phyloP scores from a whole-genome alignment of 177 flowering plant species.

The Vitis hybrid region DNA sequence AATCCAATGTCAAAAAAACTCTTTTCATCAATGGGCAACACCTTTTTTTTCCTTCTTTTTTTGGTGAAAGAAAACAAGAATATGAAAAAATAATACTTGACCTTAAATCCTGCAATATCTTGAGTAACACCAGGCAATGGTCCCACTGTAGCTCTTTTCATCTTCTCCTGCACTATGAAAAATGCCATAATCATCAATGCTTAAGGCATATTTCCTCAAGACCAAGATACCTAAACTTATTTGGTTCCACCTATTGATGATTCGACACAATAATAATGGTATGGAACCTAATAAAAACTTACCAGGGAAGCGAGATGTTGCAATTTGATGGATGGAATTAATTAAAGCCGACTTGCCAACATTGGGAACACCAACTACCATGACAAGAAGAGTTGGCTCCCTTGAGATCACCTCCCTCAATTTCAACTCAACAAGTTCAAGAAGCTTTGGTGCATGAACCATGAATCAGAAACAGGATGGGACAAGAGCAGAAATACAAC shows the following conservation, averaged over 20 bases:
- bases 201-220: background rate
- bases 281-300: constrained; percentile 14
- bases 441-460: constrained; percentile 55
- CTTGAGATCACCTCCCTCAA: constrained; percentile 76
- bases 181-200: constrained; percentile 21
- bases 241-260: background rate
- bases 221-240: constrained; percentile 3
- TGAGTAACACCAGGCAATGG: constrained; percentile 98
- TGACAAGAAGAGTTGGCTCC: constrained; percentile 93
- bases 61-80: too few relatives aligned
- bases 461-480: constrained; percentile 7
- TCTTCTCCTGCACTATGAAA: constrained; percentile 82
- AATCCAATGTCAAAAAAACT: too few relatives aligned
- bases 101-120: constrained; percentile 99
- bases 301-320: constrained; percentile 83
- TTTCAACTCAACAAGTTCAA: constrained; percentile 79
- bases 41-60: too few relatives aligned
- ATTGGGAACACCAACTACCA: constrained; percentile 98
- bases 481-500: background rate
- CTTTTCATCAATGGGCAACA: too few relatives aligned
- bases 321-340: constrained; percentile 82
- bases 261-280: background rate
- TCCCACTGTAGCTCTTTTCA: constrained; percentile 85
- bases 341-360: constrained; percentile 96
- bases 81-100: constrained; percentile 12